Evolutionary conservation across 2,329 filamentous ascomycete species (phyloP).

Genomic region (Harringtonia lauricola): DNA sequence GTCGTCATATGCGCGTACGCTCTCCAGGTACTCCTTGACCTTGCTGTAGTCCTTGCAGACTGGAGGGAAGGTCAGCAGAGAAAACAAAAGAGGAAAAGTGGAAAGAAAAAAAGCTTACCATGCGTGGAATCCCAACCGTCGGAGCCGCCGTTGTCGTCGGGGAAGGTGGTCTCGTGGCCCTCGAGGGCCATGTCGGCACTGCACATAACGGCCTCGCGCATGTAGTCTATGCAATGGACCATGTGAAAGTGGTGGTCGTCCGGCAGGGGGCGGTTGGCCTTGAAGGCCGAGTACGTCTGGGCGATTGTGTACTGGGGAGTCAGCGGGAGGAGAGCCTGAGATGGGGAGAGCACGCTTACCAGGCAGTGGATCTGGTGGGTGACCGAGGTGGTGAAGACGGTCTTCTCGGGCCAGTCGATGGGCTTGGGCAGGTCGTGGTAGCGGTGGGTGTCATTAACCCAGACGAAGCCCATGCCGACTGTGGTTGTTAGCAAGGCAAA

Average conservation of each 20-base stretch:
- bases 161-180: constrained; percentile 33
- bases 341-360: constrained; percentile 9
- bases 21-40: constrained; percentile 30
- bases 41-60: constrained; percentile 32
- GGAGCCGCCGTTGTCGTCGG: constrained; percentile 31
- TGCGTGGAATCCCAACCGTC: constrained; percentile 37
- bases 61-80: constrained; percentile 6
- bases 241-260: constrained; percentile 36
- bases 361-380: constrained; percentile 26
- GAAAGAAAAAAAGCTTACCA: constrained; percentile 16
- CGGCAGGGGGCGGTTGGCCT: constrained; percentile 25
- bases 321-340: not conserved
- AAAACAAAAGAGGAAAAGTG: not conserved
- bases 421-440: constrained; percentile 25
- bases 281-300: constrained; percentile 31
- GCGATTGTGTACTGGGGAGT: constrained; percentile 25
- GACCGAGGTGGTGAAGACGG: constrained; percentile 25
- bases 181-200: constrained; percentile 33
- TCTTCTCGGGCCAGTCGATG: constrained; percentile 22
- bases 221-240: constrained; percentile 37
- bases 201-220: constrained; percentile 35
- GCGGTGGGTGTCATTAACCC: constrained; percentile 22
- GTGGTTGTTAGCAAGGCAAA: not conserved
- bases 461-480: constrained; percentile 24
- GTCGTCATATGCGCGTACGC: constrained; percentile 32